Base-by-base conservation (phyloP, 2,329 filamentous ascomycete genomes). In the Aspergillus fischeri region DNA sequence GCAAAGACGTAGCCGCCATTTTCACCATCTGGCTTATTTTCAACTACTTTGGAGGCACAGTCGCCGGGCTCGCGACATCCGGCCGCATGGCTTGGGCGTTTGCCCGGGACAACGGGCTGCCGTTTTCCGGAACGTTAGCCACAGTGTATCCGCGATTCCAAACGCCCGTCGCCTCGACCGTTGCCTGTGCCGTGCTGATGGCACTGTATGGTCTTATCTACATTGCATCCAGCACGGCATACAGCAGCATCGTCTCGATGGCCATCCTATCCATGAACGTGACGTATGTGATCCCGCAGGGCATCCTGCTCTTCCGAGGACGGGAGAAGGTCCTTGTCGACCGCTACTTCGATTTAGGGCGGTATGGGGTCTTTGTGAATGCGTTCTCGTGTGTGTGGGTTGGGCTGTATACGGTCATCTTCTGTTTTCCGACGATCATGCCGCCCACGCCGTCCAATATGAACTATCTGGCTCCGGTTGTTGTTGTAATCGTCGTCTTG, bases 371-470 rank as follows among this genome's bases (percentile, higher is more conserved):
- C 0, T 55, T 68, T 1, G 50, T 75, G 42, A 82, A 82, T 28
- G n/a, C 73, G 0, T 54, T 80, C 6, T 72, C 77, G 0, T 65
- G 77, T 17, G 54, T 73, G 1, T 83, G 79, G 78, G 72, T 80
- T 21, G 47, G 71, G 0, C 58, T 81, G 6, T 76, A 76, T 0
- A 74, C 78, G 38, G 58, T 80, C 1, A 78, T 82, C 44, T 78
- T 78, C 61, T 78, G 72, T 0, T 79, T 81, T 38, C 79, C 78
- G 0, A 70, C 69, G 1, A 55, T 64, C 0, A 67, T 76, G 63
- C 80, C 78, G 0, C 75, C 78, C 0, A 76, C 74, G 1, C 56
- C 72, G 0, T 68, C 75, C 38, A 78, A 73, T 17, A 81, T 81
- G 77, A 81, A 81, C 47, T 81, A 81, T 55, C 72, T 73, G 21